Evolutionary conservation across 2,329 filamentous ascomycete genomes (phyloP).

Genomic region (Trichoderma brevicompactum): DNA sequence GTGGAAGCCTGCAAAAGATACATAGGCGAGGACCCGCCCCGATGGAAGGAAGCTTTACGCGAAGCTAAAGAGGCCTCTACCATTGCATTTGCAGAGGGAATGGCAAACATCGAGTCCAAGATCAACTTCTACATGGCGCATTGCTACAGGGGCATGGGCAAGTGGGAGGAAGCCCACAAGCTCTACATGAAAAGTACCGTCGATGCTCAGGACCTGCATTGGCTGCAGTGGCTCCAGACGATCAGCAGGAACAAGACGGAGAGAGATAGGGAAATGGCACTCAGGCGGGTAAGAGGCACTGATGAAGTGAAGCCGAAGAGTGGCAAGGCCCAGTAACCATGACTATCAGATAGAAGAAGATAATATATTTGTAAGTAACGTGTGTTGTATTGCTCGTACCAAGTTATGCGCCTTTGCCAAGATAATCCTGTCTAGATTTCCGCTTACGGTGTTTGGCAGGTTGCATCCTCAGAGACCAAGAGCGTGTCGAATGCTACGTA

Average conservation of each 20-base stretch:
- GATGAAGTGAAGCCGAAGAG: neutral
- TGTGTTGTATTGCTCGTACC: too few species aligned
- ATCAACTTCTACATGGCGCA: conserved; percentile 26
- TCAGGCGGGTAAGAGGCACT: conserved; percentile 7
- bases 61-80: conserved; percentile 2
- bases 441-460: neutral
- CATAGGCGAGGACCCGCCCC: neutral
- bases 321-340: neutral
- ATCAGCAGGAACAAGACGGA: conserved; percentile 13
- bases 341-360: neutral
- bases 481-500: too few species aligned
- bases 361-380: neutral
- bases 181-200: conserved; percentile 17
- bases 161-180: conserved; percentile 4
- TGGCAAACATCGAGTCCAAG: conserved; percentile 4
- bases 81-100: conserved; percentile 17
- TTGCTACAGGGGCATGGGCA: conserved; percentile 10
- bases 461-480: neutral
- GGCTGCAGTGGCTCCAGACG: neutral
- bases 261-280: neutral
- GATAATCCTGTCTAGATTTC: neutral
- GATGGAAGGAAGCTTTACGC: neutral
- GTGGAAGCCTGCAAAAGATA: conserved; percentile 9
- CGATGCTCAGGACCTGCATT: conserved; percentile 6
- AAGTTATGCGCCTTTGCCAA: too few species aligned